Evolutionary conservation across 2,329 filamentous ascomycete species (phyloP), one percentile per base, ranked within the genome.

Genomic region (Phyllosticta citrichinensis): DNA sequence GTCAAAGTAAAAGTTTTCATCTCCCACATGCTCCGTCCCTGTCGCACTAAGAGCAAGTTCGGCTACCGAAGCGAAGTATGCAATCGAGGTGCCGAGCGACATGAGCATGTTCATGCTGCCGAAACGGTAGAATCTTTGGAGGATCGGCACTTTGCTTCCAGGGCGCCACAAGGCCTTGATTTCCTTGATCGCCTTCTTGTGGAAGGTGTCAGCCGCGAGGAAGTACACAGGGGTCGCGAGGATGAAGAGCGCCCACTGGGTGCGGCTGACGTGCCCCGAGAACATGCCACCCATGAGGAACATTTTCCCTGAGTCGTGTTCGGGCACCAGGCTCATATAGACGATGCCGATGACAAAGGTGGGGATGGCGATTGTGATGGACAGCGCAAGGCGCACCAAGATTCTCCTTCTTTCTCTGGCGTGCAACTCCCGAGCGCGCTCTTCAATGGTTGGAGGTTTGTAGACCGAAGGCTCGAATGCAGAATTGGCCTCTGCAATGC

Each of bases 71-170:
- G 90, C 87, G 64, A 95, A 78, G 71, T 96, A 96, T 1, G 92
- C 92, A 63, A 97, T 90, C 2, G 85, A 87, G 0, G 92, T 96
- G 5, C 91, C 92, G 2, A 96, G 80, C 8, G 88, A 94, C 74
- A 97, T 92, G 63, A 97, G 81, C 77, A 95, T 87, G 70, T 96
- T 96, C 92, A 97, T 97, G 76, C 91, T 96, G 9, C 92, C 92
- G 68, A 97, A 97, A n/a, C 88, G 86, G 72, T 91, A 91, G 69
- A 97, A 92, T 14, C 92, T 81, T 66, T 87, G 83, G 17, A 89
- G 67, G 3, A 95, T 71, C 0, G 90, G 88, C 0, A 87, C 87
- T 47, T 81, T 83, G 70, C 90, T 96, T 27, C 85, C 83, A 2
- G 78, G 84, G 22, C 87, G 82, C 92, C 92, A 97, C 64, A 96